phyloP scores from a whole-genome alignment of 148 eudicot species.

The Tetragonia tetragonoides region DNA sequence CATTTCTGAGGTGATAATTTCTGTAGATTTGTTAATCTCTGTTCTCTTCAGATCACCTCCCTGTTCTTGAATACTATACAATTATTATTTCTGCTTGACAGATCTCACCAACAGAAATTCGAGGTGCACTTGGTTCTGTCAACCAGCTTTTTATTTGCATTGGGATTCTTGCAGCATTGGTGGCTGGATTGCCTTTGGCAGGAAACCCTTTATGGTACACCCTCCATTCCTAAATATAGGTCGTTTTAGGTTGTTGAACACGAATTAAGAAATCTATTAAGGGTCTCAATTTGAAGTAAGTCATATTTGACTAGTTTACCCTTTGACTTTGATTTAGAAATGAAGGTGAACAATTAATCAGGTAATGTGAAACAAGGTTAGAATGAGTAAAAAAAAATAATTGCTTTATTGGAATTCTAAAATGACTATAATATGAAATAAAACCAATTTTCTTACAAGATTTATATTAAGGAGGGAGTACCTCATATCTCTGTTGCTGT shows the following conservation, averaged over 20 bases:
- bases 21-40: not conserved
- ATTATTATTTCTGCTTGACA: constrained; percentile 30
- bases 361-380: no score
- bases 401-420: no score
- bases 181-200: constrained; percentile 91
- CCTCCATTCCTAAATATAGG: not conserved
- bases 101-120: constrained; percentile 98
- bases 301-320: no score
- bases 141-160: constrained; percentile 93
- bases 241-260: no score
- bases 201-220: constrained; percentile 82
- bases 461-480: no score
- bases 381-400: not conserved
- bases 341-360: no score
- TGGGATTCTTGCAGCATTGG: constrained; percentile 91
- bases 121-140: constrained; percentile 95
- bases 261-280: no score
- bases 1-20: constrained; percentile 74
- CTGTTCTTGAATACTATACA: constrained; percentile 12
- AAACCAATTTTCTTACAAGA: no score
- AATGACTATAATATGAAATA: no score
- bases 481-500: not conserved
- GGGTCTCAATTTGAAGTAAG: no score
- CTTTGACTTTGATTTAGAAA: no score
- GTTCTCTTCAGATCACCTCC: not conserved